Conservation (phyloP, 2,329 filamentous ascomycete species). For the Sodiomyces alkalinus region DNA sequence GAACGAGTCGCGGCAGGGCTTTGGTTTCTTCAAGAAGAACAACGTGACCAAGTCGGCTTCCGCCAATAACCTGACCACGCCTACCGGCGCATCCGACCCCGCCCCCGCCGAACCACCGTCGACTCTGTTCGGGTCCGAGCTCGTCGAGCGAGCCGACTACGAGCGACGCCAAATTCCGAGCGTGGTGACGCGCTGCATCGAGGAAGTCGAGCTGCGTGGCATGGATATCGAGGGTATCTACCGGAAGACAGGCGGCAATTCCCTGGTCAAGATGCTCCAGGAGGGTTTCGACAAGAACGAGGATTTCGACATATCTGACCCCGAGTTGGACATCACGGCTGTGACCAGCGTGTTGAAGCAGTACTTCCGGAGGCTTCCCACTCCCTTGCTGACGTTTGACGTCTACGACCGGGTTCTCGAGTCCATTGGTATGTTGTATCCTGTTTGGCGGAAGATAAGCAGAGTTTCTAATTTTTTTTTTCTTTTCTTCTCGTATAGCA, state of each 20-base stretch:
- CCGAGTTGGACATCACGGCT: slow-evolving; percentile 85
- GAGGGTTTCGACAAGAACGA: slow-evolving; percentile 79
- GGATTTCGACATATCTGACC: slow-evolving; percentile 86
- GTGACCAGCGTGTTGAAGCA: slow-evolving; percentile 94
- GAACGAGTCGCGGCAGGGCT: slow-evolving; percentile 38
- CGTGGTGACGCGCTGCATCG: slow-evolving; percentile 85
- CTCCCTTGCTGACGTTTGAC: slow-evolving; percentile 78
- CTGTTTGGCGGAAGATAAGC: neutral
- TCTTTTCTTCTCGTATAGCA: neutral
- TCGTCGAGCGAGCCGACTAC: slow-evolving; percentile 70
- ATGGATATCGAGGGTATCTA: slow-evolving; percentile 98
- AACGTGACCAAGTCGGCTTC: slow-evolving; percentile 37
- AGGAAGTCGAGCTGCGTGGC: slow-evolving; percentile 88
- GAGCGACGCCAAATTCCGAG: slow-evolving; percentile 82
- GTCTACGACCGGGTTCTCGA: slow-evolving; percentile 84
- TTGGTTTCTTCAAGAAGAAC: slow-evolving; percentile 54
- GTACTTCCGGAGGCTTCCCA: slow-evolving; percentile 88
- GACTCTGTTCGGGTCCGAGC: slow-evolving; percentile 74
- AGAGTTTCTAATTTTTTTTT: no score
- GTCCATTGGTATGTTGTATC: slow-evolving; percentile 45
- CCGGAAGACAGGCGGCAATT: slow-evolving; percentile 87
- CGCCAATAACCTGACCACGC: slow-evolving; percentile 21
- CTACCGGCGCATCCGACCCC: slow-evolving; percentile 19
- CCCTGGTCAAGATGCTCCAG: slow-evolving; percentile 78
- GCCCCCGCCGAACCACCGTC: slow-evolving; percentile 39